Conservation (phyloP, 169 alveolate genomes). For the Amoebophrya sp. region DNA sequence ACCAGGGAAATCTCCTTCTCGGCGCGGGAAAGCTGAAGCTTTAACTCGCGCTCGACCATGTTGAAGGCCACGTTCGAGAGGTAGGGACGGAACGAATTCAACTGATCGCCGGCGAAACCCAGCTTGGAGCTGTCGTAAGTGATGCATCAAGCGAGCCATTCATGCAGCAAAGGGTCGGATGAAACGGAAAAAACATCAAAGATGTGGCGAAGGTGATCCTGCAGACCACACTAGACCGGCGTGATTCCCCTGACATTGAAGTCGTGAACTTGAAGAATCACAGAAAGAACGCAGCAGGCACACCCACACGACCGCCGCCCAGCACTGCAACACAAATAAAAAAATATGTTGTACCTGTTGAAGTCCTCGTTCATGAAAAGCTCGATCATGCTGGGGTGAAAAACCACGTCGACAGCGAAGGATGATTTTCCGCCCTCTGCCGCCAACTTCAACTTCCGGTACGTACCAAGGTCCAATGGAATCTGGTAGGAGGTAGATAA, state of each 20-base stretch:
- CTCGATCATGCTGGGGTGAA: background rate
- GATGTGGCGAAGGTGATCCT: too few relatives aligned
- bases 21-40: background rate
- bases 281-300: too few relatives aligned
- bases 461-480: conserved; percentile 9
- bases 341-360: background rate
- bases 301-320: too few relatives aligned
- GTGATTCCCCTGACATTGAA: too few relatives aligned
- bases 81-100: background rate
- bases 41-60: background rate
- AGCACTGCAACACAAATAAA: too few relatives aligned
- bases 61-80: background rate
- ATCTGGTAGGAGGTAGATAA: background rate
- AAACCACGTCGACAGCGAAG: conserved; percentile 4
- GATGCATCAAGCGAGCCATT: too few relatives aligned
- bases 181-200: too few relatives aligned
- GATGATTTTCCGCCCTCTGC: background rate
- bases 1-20: background rate
- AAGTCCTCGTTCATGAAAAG: background rate
- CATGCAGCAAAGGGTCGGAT: too few relatives aligned
- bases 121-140: background rate
- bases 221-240: too few relatives aligned
- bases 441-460: conserved; percentile 4
- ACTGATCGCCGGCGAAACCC: background rate
- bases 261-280: too few relatives aligned